A percentile compares a stretch with the other conserved stretches of the same genome.
Evolutionary conservation across 2,329 filamentous ascomycete genomes (phyloP).

Genomic region (Hypoxylon rubiginosum): DNA sequence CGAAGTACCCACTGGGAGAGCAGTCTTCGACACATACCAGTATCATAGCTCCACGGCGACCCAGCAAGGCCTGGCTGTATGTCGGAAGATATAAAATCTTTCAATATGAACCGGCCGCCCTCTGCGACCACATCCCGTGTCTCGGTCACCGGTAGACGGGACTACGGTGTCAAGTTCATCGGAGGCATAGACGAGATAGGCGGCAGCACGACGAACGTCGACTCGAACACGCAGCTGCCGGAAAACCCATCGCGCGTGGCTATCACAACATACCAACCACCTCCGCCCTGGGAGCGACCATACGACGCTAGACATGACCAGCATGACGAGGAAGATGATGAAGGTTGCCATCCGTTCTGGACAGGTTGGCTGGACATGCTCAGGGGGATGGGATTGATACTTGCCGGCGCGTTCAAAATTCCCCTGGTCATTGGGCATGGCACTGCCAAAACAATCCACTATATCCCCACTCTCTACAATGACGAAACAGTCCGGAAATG

Average conservation of each 20-base stretch:
- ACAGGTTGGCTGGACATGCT: slow-evolving; percentile 36
- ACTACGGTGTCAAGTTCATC: slow-evolving; percentile 41
- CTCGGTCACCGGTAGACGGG: slow-evolving; percentile 37
- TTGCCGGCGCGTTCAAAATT: slow-evolving; percentile 29
- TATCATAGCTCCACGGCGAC: background rate
- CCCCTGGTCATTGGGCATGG: slow-evolving; percentile 39
- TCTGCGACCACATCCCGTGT: slow-evolving; percentile 40
- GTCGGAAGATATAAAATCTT: background rate
- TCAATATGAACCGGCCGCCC: slow-evolving; percentile 26
- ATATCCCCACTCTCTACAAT: slow-evolving; percentile 36
- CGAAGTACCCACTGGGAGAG: background rate
- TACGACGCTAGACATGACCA: slow-evolving; percentile 9
- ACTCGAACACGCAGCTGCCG: slow-evolving; percentile 8
- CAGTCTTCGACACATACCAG: background rate
- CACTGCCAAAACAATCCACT: slow-evolving; percentile 36
- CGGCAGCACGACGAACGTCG: background rate
- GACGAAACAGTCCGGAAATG: slow-evolving; percentile 37
- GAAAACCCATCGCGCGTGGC: slow-evolving; percentile 1
- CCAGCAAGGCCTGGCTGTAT: background rate
- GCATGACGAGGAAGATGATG: slow-evolving; percentile 26
- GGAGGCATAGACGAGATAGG: slow-evolving; percentile 28
- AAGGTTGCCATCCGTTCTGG: slow-evolving; percentile 43
- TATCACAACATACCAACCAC: slow-evolving; percentile 7
- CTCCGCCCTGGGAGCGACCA: slow-evolving; percentile 30
- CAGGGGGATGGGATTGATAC: slow-evolving; percentile 27